phyloP scores from a whole-genome alignment of 495 filamentous ascomycete species.

The Aspergillus coremiiformis region DNA sequence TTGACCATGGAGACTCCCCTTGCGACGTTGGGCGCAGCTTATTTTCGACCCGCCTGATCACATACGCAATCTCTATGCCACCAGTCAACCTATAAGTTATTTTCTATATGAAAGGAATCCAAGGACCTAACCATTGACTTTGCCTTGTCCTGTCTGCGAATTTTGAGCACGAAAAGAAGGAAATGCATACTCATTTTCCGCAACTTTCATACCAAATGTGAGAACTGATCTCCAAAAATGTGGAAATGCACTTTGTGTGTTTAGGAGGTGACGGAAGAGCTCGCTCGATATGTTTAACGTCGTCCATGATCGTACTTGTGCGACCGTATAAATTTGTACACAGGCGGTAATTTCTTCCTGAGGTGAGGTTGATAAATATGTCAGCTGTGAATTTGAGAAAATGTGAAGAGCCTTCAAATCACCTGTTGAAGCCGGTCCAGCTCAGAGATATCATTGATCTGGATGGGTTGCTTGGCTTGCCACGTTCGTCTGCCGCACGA shows the following conservation, averaged over 20 bases:
- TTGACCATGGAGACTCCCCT: conserved; percentile 6
- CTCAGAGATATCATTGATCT: not conserved
- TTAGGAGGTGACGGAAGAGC: not conserved
- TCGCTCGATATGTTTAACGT: conserved; percentile 6
- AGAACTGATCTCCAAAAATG: conserved; percentile 4
- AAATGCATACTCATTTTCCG: conserved; percentile 7
- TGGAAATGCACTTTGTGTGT: not conserved
- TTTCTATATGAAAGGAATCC: not conserved
- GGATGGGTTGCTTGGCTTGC: not conserved
- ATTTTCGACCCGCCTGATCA: conserved; percentile 5
- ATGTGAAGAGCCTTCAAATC: too few species aligned
- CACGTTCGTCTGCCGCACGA: not conserved
- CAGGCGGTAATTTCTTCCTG: not conserved
- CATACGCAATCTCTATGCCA: conserved; percentile 3
- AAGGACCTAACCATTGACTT: not conserved
- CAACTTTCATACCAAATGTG: not conserved
- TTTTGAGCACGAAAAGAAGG: not conserved
- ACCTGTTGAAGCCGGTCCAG: not conserved
- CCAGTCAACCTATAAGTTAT: not conserved
- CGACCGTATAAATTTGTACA: conserved; percentile 3
- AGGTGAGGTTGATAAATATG: too few species aligned
- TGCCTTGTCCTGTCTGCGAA: not conserved
- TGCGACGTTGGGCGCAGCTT: not conserved
- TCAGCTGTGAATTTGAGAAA: too few species aligned
- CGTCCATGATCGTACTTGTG: conserved; percentile 2